A percentile compares a stretch with the other conserved stretches of the same genome.
Evolutionary conservation across 768 basidiomycete species (phyloP).

Genomic region (Sporobolomyces phaffii): DNA sequence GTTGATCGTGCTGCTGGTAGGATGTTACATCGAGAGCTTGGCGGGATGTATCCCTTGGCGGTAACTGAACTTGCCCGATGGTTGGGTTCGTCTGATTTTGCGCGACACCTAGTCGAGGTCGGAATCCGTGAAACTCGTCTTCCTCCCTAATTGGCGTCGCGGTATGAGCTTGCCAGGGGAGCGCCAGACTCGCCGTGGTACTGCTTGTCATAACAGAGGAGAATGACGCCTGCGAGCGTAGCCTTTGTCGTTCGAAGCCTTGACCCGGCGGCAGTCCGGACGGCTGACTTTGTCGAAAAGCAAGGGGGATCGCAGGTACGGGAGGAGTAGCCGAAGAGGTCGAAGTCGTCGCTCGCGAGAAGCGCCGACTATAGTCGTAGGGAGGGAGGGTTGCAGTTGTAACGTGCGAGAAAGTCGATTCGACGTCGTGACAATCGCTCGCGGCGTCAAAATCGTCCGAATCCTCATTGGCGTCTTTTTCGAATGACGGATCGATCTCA

Average conservation of each 20-base stretch:
- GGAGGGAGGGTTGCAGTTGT: slow-evolving; percentile 13
- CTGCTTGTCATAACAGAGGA: background rate
- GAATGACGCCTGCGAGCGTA: background rate
- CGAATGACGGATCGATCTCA: too few relatives aligned
- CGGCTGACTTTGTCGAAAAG: background rate
- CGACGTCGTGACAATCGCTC: slow-evolving; percentile 18
- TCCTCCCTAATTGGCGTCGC: too few relatives aligned
- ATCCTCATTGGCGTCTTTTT: background rate
- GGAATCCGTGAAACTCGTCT: slow-evolving; percentile 28
- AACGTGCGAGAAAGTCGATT: slow-evolving; percentile 26
- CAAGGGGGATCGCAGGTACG: slow-evolving; percentile 5
- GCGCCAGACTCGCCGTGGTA: too few relatives aligned
- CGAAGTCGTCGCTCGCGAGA: background rate
- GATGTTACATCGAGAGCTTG: too few relatives aligned
- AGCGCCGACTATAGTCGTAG: background rate
- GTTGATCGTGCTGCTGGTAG: too few relatives aligned
- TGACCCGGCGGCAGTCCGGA: background rate
- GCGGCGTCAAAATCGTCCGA: background rate
- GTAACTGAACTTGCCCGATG: too few relatives aligned
- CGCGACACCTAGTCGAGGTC: slow-evolving; percentile 15
- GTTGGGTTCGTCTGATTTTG: too few relatives aligned
- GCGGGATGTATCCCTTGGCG: too few relatives aligned
- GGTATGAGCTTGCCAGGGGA: too few relatives aligned
- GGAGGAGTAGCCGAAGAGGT: background rate
- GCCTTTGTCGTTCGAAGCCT: background rate